Base-by-base conservation (phyloP, 192 early-diverging fungal species). In the Funneliformis geosporum region DNA sequence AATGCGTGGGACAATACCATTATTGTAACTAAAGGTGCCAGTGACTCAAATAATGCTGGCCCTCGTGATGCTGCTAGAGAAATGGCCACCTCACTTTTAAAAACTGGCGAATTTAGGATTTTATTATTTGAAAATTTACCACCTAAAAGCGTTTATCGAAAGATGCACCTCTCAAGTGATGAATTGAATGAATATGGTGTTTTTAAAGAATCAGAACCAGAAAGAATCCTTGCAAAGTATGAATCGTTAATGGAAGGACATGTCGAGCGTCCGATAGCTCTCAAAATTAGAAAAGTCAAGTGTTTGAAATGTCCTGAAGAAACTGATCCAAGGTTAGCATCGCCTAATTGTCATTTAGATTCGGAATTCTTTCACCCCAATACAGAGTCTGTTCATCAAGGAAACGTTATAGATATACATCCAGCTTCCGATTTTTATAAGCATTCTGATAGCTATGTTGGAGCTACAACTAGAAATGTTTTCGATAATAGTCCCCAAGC, bases 1-100 rank as follows among this genome's bases (percentile, higher is more conserved):
- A 79, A 75, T 59, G 78, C 74, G 18, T 79, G 78, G 78, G 68
- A 79, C n/a, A 79, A 79, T 79, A 73, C 55, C 27, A 79, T 79
- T 12, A 73, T 79, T 12, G 78, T 79, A 16, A 73, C 39, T 18
- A 79, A 79, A 79, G 78, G 76, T 3, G 33, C 33, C 33, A 33
- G 50, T 21, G 47, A 72, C 33, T 38, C 8, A 40, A 44, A 43
- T 73, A n/a, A 33, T 27, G 40, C 72, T 3, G 74, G 74, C 7
- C 74, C 74, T 60, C 50, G 60, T 61, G 74, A 60, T 38, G 74
- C 74, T 39, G 74, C 59, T 25, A 62, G 38, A 61, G 59, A 46
- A 61, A 61, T 75, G 61, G 27, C 33, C 1, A 33, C 33, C 8
- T 71, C 43, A 0, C 9, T 42, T 42, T 16, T 5, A 23, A 71